These are phyloP conservation scores for Globisporangium spinosum DNA, from an alignment of 352 stramenopile genomes.

Conservation along the genomic window DNA sequence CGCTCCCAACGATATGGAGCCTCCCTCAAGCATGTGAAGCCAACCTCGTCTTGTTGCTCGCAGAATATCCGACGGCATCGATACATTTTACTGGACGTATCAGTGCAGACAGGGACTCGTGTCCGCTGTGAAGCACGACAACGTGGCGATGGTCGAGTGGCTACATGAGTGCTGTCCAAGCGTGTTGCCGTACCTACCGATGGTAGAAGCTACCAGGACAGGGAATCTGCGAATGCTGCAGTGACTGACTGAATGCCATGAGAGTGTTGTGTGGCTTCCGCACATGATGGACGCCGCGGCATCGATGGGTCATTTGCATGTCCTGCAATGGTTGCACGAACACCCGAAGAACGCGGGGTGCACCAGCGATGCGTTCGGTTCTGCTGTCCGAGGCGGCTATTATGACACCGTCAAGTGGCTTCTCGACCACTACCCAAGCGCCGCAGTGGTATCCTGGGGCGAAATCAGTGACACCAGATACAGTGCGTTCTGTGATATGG, in stretches of 20 bases:
- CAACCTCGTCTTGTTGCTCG: neutral
- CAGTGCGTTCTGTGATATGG: too few relatives aligned
- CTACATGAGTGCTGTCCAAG: neutral
- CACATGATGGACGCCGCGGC: slow-evolving; percentile 7
- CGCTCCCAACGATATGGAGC: neutral
- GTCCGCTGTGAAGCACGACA: neutral
- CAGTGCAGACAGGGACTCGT: neutral
- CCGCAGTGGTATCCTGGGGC: too few relatives aligned
- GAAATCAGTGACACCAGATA: too few relatives aligned
- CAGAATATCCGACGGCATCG: neutral
- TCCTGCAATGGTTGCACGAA: neutral
- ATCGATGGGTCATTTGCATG: neutral
- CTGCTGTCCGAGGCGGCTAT: neutral
- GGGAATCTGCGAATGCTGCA: neutral
- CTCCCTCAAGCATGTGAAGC: neutral
- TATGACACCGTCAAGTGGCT: neutral
- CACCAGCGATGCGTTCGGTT: neutral
- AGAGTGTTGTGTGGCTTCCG: neutral
- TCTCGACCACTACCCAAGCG: neutral
- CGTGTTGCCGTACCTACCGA: neutral
- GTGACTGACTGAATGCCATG: slow-evolving; percentile 7
- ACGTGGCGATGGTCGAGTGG: slow-evolving; percentile 1
- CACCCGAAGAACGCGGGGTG: slow-evolving; percentile 4
- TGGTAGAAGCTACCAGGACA: neutral
- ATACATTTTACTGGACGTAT: neutral